Percentiles rank a stretch among this genome's conserved stretches.
These are phyloP conservation scores for Suillus paluster DNA, from an alignment of 768 basidiomycete species.

Conservation along the genomic window DNA sequence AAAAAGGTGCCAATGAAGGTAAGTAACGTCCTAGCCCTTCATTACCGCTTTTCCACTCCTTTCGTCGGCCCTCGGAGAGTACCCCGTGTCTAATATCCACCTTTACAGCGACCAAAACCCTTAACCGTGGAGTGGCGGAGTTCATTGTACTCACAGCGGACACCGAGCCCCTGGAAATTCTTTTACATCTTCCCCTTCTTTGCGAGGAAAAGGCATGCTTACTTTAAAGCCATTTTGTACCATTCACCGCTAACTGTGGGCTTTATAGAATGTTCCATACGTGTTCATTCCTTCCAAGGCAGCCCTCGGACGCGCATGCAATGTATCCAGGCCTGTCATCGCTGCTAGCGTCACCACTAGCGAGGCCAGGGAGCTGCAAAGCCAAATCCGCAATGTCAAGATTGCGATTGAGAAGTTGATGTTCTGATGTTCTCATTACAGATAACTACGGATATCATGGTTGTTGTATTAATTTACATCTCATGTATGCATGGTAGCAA, in stretches of 20 bases:
- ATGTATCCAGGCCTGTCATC: conserved; percentile 94
- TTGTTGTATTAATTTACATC: neutral
- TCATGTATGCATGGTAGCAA: conserved; percentile 12
- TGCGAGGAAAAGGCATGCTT: conserved; percentile 92
- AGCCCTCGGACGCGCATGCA: conserved; percentile 95
- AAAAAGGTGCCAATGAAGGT: conserved; percentile 99
- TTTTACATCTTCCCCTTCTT: conserved; percentile 94
- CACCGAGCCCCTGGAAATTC: conserved; percentile 96
- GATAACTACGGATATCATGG: conserved; percentile 6
- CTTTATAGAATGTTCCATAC: conserved; percentile 55
- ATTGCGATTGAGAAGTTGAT: conserved; percentile 52
- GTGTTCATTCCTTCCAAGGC: conserved; percentile 95
- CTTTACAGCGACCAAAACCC: conserved; percentile 87
- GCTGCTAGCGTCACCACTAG: conserved; percentile 97
- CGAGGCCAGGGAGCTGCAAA: conserved; percentile 88
- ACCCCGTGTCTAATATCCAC: conserved; percentile 8
- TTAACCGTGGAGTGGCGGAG: conserved; percentile 97
- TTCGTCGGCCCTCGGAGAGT: neutral
- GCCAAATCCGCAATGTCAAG: conserved; percentile 90
- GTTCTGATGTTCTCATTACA: conserved; percentile 33
- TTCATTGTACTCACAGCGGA: conserved; percentile 97
- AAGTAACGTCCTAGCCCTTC: conserved; percentile 20
- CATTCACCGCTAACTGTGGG: neutral
- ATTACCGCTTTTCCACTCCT: no score
- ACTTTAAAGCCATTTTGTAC: neutral